Percentiles rank a stretch among this genome's conserved stretches.
Evolutionary conservation across 2,329 filamentous ascomycete species (phyloP).

Genomic region (Sphaerulina vaccinii): DNA sequence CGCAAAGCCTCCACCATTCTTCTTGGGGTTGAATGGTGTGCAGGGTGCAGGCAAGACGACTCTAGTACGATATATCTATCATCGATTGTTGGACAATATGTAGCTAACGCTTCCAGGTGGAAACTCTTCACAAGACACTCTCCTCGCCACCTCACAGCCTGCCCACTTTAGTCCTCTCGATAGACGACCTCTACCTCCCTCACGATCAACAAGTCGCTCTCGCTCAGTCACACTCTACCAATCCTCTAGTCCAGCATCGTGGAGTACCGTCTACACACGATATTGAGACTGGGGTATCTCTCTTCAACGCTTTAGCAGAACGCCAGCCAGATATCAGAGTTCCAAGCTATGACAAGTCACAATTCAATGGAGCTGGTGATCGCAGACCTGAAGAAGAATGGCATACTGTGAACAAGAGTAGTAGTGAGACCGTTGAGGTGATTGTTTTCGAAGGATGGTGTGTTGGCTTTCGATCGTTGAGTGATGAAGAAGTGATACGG

Average conservation of each 20-base stretch:
- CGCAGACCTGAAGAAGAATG: conserved; percentile 63
- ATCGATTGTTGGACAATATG: background rate
- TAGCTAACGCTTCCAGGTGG: conserved; percentile 47
- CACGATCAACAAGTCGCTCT: conserved; percentile 67
- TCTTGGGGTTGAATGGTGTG: conserved; percentile 85
- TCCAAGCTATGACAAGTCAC: conserved; percentile 81
- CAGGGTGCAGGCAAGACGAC: conserved; percentile 94
- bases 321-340: conserved; percentile 57
- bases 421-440: conserved; percentile 54
- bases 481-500: conserved; percentile 54
- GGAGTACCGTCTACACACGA: conserved; percentile 87
- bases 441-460: conserved; percentile 91
- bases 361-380: conserved; percentile 73
- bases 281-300: conserved; percentile 58
- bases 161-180: conserved; percentile 69
- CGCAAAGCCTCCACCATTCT: conserved; percentile 61
- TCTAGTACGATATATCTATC: conserved; percentile 54
- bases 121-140: conserved; percentile 62
- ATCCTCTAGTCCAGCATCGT: conserved; percentile 74
- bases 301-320: conserved; percentile 60
- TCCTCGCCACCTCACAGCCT: conserved; percentile 57
- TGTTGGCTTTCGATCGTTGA: conserved; percentile 72
- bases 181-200: conserved; percentile 86
- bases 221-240: conserved; percentile 63
- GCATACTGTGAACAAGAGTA: conserved; percentile 56